Base-by-base conservation (phyloP, 495 filamentous ascomycete genomes). In the Entonaema liquescens region DNA sequence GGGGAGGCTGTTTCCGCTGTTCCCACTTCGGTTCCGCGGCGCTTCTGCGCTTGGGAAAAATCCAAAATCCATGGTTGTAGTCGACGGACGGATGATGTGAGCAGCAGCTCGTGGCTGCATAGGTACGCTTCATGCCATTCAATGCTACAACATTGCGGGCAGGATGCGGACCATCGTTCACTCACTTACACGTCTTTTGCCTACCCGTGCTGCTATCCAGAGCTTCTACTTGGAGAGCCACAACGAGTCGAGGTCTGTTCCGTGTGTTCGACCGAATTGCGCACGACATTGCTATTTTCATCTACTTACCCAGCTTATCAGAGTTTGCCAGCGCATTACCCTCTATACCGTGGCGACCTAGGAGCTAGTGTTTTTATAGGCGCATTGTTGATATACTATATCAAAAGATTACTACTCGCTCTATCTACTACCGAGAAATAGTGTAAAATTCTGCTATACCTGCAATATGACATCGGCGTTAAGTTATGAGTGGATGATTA, bases 211-310 rank as follows among this genome's bases (percentile, higher is more conserved):
- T 42, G 21, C 21, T 38, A 63, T 64, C 61, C 53, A 44, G 42
- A 50, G n/a, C 44, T 67, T 57, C 60, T 72, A 61, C 59, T 64
- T 67, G 70, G 60, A 65, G 35, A 72, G 54, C 70, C 70, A 62
- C 29, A 12, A 61, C 47, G 50, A 42, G 38, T 33, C 54, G 23
- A 72, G 61, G 25, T 68, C 15, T 56, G 70, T 65, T 65, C 55
- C 55, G 44, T 56, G 23, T 68, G 65, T 72, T 72, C 70, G 64
- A 72, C 50, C 47, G 55, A 60, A 57, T 65, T 65, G 65, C 56
- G 54, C 70, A 72, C 62, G 26, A 49, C 64, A 52, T 67, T 65
- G 54, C 42, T 65, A 31, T 57, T 12, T 56, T 54, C 17, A 47
- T 52, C 36, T 25, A 52, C 25, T 35, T 44, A 35, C 31, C 59